Conservation (phyloP, 2,329 filamentous ascomycete genomes). For the Penicillium sp. region DNA sequence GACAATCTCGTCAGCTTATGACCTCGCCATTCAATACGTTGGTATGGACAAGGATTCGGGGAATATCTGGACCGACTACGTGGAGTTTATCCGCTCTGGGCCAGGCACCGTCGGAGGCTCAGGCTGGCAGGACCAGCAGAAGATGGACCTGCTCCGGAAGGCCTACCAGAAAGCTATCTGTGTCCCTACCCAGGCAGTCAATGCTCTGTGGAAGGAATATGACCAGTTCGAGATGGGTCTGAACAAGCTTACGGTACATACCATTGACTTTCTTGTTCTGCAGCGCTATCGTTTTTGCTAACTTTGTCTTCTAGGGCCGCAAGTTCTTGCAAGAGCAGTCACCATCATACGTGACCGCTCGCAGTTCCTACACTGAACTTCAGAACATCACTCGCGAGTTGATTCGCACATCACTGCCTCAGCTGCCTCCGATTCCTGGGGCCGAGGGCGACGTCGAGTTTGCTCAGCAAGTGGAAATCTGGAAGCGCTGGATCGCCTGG, state of each 20-base stretch:
- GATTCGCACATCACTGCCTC: constrained; percentile 74
- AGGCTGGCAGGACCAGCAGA: constrained; percentile 95
- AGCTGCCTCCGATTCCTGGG: constrained; percentile 77
- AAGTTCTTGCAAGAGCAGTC: constrained; percentile 95
- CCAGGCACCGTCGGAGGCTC: constrained; percentile 83
- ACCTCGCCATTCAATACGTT: constrained; percentile 86
- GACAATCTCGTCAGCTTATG: constrained; percentile 82
- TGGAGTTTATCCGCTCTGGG: constrained; percentile 86
- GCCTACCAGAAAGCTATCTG: constrained; percentile 88
- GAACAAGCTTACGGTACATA: constrained; percentile 80
- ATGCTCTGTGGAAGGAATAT: constrained; percentile 94
- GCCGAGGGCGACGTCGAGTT: constrained; percentile 88
- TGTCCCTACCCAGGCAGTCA: constrained; percentile 80
- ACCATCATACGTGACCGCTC: constrained; percentile 92
- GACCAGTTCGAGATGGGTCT: constrained; percentile 92
- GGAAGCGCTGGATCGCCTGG: constrained; percentile 94
- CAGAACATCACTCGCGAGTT: constrained; percentile 82
- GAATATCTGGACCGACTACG: constrained; percentile 89
- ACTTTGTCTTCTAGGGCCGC: constrained; percentile 63
- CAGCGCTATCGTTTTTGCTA: constrained; percentile 3
- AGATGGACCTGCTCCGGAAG: constrained; percentile 91
- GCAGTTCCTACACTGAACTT: constrained; percentile 85
- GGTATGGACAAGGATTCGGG: constrained; percentile 91
- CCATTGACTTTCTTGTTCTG: background rate
- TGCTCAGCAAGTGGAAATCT: constrained; percentile 78